Percentiles rank a stretch among this genome's conserved stretches.
Conservation (phyloP, 2,329 filamentous ascomycete genomes). For the Drechmeria coniospora region DNA sequence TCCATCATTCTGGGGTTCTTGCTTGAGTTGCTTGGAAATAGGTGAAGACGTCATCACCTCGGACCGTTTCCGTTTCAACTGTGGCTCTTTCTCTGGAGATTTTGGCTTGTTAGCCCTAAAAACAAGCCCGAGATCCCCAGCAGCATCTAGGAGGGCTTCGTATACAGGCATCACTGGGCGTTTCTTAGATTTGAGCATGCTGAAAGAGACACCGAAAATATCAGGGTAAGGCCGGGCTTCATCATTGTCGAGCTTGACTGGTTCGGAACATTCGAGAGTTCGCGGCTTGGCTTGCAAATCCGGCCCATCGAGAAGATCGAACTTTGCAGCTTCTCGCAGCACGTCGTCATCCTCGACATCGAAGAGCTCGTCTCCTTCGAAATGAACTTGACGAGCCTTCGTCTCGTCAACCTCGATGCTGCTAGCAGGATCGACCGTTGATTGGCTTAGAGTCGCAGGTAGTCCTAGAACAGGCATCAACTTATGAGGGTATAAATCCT, state of each 20-base stretch:
- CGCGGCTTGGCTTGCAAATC: not conserved
- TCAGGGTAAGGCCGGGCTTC: not conserved
- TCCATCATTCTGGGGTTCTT: not conserved
- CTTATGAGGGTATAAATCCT: constrained; percentile 67
- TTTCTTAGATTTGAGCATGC: constrained; percentile 23
- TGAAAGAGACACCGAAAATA: constrained; percentile 23
- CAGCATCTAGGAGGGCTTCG: constrained; percentile 22
- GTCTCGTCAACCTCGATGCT: constrained; percentile 51
- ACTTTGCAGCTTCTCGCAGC: constrained; percentile 13
- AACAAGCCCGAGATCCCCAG: constrained; percentile 20
- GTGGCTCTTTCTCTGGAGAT: constrained; percentile 16
- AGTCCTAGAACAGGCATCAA: constrained; percentile 33
- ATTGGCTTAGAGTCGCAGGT: constrained; percentile 24
- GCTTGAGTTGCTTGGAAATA: constrained; percentile 3
- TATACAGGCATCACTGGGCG: constrained; percentile 22
- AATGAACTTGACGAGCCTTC: constrained; percentile 31
- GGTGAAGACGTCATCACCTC: no score
- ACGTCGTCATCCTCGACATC: constrained; percentile 40
- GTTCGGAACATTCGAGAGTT: not conserved
- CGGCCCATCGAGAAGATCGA: not conserved
- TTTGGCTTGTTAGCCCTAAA: constrained; percentile 7
- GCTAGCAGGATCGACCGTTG: constrained; percentile 15
- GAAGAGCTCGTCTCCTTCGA: constrained; percentile 32
- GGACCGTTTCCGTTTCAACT: constrained; percentile 3
- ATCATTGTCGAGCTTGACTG: not conserved